Conservation (phyloP, 768 basidiomycete species). For the Collybia nuda region DNA sequence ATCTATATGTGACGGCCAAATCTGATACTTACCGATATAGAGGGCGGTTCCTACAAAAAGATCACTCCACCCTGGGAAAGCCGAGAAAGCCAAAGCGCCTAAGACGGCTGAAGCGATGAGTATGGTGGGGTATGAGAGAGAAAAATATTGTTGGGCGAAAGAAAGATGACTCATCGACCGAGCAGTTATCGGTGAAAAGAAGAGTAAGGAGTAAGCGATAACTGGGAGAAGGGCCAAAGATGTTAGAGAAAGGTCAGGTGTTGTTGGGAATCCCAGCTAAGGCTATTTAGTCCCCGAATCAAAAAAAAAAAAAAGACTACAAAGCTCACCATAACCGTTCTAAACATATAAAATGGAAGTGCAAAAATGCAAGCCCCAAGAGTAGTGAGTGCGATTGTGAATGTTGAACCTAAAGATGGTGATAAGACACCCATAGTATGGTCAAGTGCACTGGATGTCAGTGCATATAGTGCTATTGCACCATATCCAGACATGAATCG, state of each 20-base stretch:
- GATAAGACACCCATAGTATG: slow-evolving; percentile 59
- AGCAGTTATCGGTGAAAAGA: slow-evolving; percentile 52
- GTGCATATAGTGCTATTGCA: slow-evolving; percentile 57
- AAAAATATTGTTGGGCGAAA: slow-evolving; percentile 55
- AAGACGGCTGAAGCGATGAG: slow-evolving; percentile 49
- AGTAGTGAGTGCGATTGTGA: slow-evolving; percentile 54
- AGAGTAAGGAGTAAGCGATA: slow-evolving; percentile 61
- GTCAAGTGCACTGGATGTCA: slow-evolving; percentile 61
- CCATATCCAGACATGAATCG: slow-evolving; percentile 62
- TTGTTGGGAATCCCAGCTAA: slow-evolving; percentile 45
- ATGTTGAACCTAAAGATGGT: slow-evolving; percentile 55
- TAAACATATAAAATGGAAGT: slow-evolving; percentile 64
- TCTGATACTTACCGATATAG: slow-evolving; percentile 51
- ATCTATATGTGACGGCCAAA: not conserved
- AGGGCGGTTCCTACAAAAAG: slow-evolving; percentile 54
- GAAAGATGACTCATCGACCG: slow-evolving; percentile 45
- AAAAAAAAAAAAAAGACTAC: not conserved
- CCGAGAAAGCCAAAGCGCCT: slow-evolving; percentile 65
- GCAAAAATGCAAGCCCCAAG: slow-evolving; percentile 65
- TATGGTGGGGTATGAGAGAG: slow-evolving; percentile 56
- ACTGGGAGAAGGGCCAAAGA: slow-evolving; percentile 62
- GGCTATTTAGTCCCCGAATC: not conserved
- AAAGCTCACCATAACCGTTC: slow-evolving; percentile 53
- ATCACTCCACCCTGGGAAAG: slow-evolving; percentile 59
- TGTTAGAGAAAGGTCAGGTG: slow-evolving; percentile 53